Percentiles rank a stretch among this genome's conserved stretches.
These are phyloP conservation scores for Cercospora citrullina DNA, from an alignment of 2,329 filamentous ascomycete species.

Conservation along the genomic window DNA sequence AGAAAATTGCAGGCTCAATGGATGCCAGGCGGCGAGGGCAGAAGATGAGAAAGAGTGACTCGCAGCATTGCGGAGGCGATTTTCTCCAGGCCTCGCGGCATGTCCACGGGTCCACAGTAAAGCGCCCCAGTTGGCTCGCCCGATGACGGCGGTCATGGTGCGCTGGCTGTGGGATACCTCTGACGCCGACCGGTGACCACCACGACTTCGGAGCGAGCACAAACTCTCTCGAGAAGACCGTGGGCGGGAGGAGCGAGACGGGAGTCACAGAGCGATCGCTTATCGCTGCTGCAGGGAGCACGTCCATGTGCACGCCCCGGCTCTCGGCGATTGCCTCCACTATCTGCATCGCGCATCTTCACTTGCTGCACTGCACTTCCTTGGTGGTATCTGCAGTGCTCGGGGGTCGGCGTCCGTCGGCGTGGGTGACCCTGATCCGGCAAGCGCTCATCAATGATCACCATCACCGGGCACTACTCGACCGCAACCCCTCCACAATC, in stretches of 20 bases:
- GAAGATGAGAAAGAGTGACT: not conserved
- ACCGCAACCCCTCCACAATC: not conserved
- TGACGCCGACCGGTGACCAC: not conserved
- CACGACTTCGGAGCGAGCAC: not conserved
- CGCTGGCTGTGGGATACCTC: too few relatives aligned
- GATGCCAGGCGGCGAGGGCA: not conserved
- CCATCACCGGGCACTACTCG: not conserved
- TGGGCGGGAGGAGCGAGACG: not conserved
- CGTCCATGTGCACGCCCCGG: not conserved
- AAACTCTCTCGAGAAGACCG: not conserved
- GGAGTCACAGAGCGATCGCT: not conserved
- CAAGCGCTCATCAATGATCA: not conserved
- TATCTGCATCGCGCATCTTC: not conserved
- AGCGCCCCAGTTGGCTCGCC: too few relatives aligned
- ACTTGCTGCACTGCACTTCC: not conserved
- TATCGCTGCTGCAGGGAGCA: conserved; percentile 2
- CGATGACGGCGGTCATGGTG: too few relatives aligned
- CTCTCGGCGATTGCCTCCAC: not conserved
- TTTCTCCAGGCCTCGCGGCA: not conserved
- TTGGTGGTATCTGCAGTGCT: too few relatives aligned
- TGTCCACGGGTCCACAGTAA: not conserved
- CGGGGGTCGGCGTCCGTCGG: not conserved
- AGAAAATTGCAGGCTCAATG: not conserved
- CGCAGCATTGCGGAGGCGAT: not conserved
- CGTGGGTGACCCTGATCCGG: not conserved